Percentiles rank a stretch among this genome's conserved stretches.
These are phyloP conservation scores for Chamaecrista fasciculata DNA, from an alignment of 306 rosid genomes.

Conservation along the genomic window DNA sequence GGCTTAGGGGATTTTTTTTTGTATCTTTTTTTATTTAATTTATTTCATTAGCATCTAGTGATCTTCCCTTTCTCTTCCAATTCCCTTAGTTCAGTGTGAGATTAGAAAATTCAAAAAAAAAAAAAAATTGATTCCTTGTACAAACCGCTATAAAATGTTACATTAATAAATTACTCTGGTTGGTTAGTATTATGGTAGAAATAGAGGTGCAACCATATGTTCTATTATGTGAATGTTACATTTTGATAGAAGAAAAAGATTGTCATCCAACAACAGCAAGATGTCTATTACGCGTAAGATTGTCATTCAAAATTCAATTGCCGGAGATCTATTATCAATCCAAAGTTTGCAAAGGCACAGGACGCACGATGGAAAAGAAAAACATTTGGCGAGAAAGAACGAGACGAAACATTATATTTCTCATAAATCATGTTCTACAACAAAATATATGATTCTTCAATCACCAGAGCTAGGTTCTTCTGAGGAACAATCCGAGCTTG, in stretches of 20 bases:
- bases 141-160: too few species aligned
- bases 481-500: conserved; percentile 16
- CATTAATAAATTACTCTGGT: too few species aligned
- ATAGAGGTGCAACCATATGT: neutral
- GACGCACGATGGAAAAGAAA: neutral
- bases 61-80: too few species aligned
- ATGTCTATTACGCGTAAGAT: neutral
- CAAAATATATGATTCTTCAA: neutral
- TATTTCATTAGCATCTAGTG: too few species aligned
- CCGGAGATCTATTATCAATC: neutral
- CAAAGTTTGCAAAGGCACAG: neutral
- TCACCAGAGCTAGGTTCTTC: neutral
- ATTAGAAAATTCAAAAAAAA: too few species aligned
- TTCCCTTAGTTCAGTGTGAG: too few species aligned
- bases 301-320: neutral
- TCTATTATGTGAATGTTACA: neutral
- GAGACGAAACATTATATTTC: neutral
- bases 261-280: neutral
- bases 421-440: neutral
- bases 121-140: too few species aligned
- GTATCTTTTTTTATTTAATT: too few species aligned
- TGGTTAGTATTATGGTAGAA: too few species aligned
- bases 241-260: neutral
- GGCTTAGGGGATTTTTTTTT: too few species aligned
- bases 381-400: neutral